phyloP scores from a whole-genome alignment of 1,284 basidiomycete species.

The Cutaneotrichosporon mucoides region DNA sequence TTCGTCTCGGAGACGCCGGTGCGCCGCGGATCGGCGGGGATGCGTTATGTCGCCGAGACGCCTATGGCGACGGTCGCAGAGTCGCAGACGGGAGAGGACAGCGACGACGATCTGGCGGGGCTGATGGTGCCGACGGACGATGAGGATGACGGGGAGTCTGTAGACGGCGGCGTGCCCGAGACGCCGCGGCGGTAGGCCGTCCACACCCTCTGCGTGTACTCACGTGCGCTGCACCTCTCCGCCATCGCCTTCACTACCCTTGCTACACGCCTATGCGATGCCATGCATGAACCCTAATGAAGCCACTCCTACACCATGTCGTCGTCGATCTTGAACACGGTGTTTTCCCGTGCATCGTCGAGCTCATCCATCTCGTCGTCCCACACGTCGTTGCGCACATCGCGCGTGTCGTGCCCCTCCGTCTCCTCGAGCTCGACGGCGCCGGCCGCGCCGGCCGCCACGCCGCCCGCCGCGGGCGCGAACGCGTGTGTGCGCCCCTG shows the following conservation, averaged over 20 bases:
- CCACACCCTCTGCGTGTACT: not conserved
- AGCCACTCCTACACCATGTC: conserved; percentile 1
- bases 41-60: conserved; percentile 7
- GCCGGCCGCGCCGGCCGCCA: conserved; percentile 2
- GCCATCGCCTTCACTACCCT: not conserved
- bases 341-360: not conserved
- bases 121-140: conserved; percentile 47
- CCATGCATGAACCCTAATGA: conserved; percentile 2
- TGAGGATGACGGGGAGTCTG: conserved; percentile 20
- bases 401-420: conserved; percentile 4
- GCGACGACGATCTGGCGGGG: conserved; percentile 33
- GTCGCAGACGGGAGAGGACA: not conserved
- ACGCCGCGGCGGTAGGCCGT: conserved; percentile 17
- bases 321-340: conserved; percentile 5
- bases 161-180: conserved; percentile 21
- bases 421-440: conserved; percentile 8
- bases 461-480: conserved; percentile 6
- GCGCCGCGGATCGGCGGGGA: not conserved
- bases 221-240: not conserved
- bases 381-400: conserved; percentile 24
- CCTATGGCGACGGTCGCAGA: not conserved
- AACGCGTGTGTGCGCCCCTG: conserved; percentile 41
- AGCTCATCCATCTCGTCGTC: conserved; percentile 26
- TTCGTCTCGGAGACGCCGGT: conserved; percentile 10
- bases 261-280: not conserved